These are phyloP conservation scores for Postia placenta DNA, from an alignment of 768 basidiomycete species.

Conservation along the genomic window DNA sequence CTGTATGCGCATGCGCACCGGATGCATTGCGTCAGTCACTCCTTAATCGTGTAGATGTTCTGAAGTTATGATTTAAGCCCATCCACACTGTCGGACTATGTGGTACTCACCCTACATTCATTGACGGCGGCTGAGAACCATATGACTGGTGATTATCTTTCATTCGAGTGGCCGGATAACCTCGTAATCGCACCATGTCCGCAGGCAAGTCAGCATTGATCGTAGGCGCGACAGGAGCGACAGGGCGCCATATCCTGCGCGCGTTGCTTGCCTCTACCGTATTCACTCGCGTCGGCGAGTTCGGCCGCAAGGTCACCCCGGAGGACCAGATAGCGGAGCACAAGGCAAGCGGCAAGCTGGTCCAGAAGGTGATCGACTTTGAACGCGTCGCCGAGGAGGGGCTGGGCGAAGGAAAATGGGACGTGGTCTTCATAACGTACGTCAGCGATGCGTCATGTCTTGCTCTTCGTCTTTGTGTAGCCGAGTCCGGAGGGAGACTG, in stretches of 20 bases:
- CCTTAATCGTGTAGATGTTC: no score
- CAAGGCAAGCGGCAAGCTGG: constrained; percentile 52
- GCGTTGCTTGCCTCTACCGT: constrained; percentile 52
- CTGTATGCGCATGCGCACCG: no score
- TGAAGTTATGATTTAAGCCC: no score
- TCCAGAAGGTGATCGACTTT: constrained; percentile 63
- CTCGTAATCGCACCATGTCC: no score
- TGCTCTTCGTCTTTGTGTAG: background rate
- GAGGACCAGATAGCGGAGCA: constrained; percentile 31
- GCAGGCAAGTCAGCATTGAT: constrained; percentile 51
- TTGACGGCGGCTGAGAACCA: no score
- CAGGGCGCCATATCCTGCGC: constrained; percentile 55
- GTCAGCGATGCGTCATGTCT: constrained; percentile 19
- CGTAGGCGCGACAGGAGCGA: constrained; percentile 72
- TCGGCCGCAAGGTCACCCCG: constrained; percentile 57
- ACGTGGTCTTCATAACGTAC: constrained; percentile 68
- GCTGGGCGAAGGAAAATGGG: constrained; percentile 55
- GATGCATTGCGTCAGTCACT: no score
- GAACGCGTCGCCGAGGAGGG: constrained; percentile 52
- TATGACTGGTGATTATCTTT: no score
- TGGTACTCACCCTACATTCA: no score
- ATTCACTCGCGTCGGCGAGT: constrained; percentile 59
- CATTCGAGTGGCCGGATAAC: no score
- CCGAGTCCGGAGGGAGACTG: background rate
- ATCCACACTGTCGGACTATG: no score